Conservation (phyloP, 305 asterid species). For the Plantago coronopus region DNA sequence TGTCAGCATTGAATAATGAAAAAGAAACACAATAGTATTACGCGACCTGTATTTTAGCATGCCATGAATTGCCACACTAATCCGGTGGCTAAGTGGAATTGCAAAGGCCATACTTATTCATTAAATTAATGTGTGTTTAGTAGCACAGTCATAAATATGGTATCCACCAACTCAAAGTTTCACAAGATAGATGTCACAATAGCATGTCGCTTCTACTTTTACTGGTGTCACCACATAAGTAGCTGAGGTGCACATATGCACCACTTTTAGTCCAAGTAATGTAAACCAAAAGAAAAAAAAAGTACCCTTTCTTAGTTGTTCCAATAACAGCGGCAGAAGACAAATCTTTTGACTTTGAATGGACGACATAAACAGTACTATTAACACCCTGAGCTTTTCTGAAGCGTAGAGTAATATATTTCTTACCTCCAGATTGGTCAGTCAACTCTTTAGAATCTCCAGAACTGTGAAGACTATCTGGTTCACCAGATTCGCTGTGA, state of each 20-base stretch:
- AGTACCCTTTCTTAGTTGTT: background rate
- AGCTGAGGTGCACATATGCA: background rate
- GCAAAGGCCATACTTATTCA: background rate
- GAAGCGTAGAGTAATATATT: background rate
- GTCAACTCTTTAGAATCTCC: constrained; percentile 2
- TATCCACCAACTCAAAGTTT: background rate
- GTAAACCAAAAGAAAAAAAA: too few relatives aligned
- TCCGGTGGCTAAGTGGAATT: background rate
- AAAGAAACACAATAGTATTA: background rate
- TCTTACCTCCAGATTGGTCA: constrained; percentile 10
- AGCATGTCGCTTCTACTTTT: background rate
- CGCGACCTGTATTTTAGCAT: background rate
- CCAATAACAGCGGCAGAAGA: background rate
- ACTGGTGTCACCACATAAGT: background rate
- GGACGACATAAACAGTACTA: background rate
- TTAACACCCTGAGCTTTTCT: background rate
- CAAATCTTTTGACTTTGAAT: background rate
- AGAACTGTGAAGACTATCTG: background rate
- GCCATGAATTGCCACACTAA: too few relatives aligned
- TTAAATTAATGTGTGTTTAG: too few relatives aligned
- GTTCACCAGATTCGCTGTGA: constrained; percentile 3
- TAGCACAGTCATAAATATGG: background rate
- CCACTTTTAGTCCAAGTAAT: background rate
- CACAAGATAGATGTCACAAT: background rate
- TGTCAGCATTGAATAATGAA: background rate